These are phyloP conservation scores for Chloris gayana DNA, from an alignment of 176 grass and related monocot species.

Conservation along the genomic window DNA sequence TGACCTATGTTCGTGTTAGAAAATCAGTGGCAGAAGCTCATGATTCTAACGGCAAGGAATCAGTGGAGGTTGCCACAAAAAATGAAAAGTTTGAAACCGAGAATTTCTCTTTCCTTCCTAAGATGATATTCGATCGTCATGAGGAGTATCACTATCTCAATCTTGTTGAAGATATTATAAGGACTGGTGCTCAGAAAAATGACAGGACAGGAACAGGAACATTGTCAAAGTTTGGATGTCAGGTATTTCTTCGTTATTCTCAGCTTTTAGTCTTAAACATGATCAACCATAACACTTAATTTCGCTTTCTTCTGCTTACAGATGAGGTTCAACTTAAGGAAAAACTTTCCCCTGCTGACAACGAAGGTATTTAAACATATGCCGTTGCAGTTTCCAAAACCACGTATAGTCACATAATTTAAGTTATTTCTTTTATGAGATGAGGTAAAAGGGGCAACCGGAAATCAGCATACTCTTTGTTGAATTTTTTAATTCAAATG, in stretches of 20 bases:
- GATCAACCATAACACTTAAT: slow-evolving; percentile 28
- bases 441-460: background rate
- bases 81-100: slow-evolving; percentile 69
- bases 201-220: slow-evolving; percentile 93
- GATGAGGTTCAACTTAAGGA: slow-evolving; percentile 95
- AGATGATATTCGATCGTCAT: slow-evolving; percentile 70
- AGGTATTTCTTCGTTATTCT: slow-evolving; percentile 47
- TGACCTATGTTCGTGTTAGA: slow-evolving; percentile 66
- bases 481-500: background rate
- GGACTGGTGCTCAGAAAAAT: slow-evolving; percentile 63
- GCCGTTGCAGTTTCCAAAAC: background rate
- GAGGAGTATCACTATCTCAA: slow-evolving; percentile 80
- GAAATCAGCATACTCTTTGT: background rate
- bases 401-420: too few relatives aligned
- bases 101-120: slow-evolving; percentile 76
- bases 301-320: slow-evolving; percentile 39
- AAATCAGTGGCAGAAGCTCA: slow-evolving; percentile 42
- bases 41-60: slow-evolving; percentile 44
- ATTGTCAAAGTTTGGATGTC: slow-evolving; percentile 88
- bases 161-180: slow-evolving; percentile 82
- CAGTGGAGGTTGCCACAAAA: slow-evolving; percentile 26
- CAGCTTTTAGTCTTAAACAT: slow-evolving; percentile 19
- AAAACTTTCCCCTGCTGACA: slow-evolving; percentile 75
- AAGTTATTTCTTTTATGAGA: background rate
- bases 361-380: slow-evolving; percentile 63